Evolutionary conservation across 345 rosid genomes (phyloP), one percentile per base, ranked within the genome.

Genomic region (Hypericum perforatum): DNA sequence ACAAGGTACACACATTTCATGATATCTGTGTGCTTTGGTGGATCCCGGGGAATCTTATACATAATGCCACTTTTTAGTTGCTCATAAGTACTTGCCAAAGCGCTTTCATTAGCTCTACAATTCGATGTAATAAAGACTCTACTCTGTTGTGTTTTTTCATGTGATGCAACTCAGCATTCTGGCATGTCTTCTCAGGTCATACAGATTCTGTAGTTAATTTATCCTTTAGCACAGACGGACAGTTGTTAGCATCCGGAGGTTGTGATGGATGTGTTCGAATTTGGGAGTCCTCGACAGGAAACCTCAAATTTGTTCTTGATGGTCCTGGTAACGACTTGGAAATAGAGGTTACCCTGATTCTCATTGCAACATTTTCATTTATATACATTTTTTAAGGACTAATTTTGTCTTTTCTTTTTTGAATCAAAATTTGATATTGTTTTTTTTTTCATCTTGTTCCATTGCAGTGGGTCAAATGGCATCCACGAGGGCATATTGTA

Each of bases 391-490:
- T 22, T 22, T 22, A 22, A 22, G 4, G 1, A 8, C 41, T 16
- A 4, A 47, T 36, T 39, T 37, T 11, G 56, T 46, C 16, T 44
- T 62, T 43, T 52, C 32, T 37, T 7, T 5, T 4, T 41, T 36
- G 8, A 11, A 13, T 52, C 5, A 0, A 41, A 6, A 45, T 39
- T 6, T 12, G 36, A 16, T 11, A n/a, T 16, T 60, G 16, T 46
- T 38, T 43, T 46, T 38, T 43, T 16, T 66, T 52, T 56, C 59
- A 52, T 52, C 49, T 14, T 66, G 48, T 63, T 52, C n/a, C 41
- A 61, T 57, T 16, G 45, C 70, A 92, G 96, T 92, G 98, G 98
- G 77, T 92, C 67, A 80, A 59, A 60, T 92, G 98, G 95, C 96
- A 92, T 76, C 96, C 95, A 14, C 81, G 78, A 68, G 97, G 95